Conservation (phyloP, 345 rosid genomes). For the Eucalyptus pauciflora region DNA sequence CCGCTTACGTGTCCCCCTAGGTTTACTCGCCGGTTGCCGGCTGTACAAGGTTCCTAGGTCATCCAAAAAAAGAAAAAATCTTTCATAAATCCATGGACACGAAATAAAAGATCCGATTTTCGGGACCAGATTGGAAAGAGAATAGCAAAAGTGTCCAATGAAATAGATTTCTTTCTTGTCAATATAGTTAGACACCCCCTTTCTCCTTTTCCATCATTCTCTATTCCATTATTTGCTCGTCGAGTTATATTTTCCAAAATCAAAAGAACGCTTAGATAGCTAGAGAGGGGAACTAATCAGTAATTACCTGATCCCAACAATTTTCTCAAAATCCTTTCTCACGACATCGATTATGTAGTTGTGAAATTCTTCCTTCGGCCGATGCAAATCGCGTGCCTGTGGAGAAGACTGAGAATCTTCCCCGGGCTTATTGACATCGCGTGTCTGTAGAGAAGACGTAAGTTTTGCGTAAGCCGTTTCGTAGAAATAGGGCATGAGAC, state of each 20-base stretch:
- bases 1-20: too few relatives aligned
- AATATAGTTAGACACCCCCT: rapidly evolving
- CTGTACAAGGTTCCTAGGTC: too few relatives aligned
- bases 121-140: background rate
- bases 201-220: background rate
- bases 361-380: constrained; percentile 60
- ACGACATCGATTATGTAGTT: constrained; percentile 70
- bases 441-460: background rate
- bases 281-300: background rate
- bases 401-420: background rate
- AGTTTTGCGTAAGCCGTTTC: too few relatives aligned
- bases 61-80: too few relatives aligned
- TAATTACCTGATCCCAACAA: constrained; percentile 84
- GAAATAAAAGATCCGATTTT: background rate
- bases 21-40: too few relatives aligned
- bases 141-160: background rate
- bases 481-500: too few relatives aligned
- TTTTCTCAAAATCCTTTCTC: constrained; percentile 88
- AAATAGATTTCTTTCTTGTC: background rate
- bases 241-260: background rate
- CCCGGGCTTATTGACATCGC: constrained; percentile 3
- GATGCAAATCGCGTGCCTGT: constrained; percentile 61
- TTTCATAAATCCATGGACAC: background rate
- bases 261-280: background rate
- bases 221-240: background rate